Base-by-base conservation (phyloP, 2,329 filamentous ascomycete species). In the Colletotrichum sp. region DNA sequence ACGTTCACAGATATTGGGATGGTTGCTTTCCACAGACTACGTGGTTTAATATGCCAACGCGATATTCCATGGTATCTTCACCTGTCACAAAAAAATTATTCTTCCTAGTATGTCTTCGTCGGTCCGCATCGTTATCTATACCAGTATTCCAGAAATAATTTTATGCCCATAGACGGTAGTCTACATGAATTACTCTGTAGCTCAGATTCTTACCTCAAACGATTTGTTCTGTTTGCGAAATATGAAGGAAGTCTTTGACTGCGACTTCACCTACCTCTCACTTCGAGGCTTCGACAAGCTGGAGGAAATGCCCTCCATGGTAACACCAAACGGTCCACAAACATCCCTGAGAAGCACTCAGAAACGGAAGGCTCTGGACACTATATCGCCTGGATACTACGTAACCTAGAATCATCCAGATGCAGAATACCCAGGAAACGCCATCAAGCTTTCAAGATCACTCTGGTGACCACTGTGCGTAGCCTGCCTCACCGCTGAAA, bases 221-320 rank as follows among this genome's bases (percentile, higher is more conserved):
- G 0, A 12, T 3, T 12, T 13, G n/a, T 13, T 22, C n/a, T 52
- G 11, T 2, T 49, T 52, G 1, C 1, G n/a, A 52, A 22, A 12
- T 13, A 22, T 13, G 5, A 12, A 19, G n/a, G 3, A 5, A 3
- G 44, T 12, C 44, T 52, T 52, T 12, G n/a, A 22, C n/a, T 22
- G n/a, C n/a, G 0, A 52, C n/a, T 5, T 22, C 44, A n/a, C 12
- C 44, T 22, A 11, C n/a, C n/a, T 13, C 44, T 22, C 11, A 6
- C 6, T 12, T 22, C n/a, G 8, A 52, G 44, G n/a, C 44, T 52
- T 22, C 12, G n/a, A 22, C n/a, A 22, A 12, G n/a, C n/a, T 22
- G 2, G 44, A 52, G 6, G 44, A 52, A 22, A 22, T n/a, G 12
- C 2, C n/a, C 44, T 52, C n/a, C 19, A 6, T n/a, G 12, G 39